Evolutionary conservation across 2,329 filamentous ascomycete species (phyloP), one percentile per base, ranked within the genome.

Genomic region (Penicillium thymicola): DNA sequence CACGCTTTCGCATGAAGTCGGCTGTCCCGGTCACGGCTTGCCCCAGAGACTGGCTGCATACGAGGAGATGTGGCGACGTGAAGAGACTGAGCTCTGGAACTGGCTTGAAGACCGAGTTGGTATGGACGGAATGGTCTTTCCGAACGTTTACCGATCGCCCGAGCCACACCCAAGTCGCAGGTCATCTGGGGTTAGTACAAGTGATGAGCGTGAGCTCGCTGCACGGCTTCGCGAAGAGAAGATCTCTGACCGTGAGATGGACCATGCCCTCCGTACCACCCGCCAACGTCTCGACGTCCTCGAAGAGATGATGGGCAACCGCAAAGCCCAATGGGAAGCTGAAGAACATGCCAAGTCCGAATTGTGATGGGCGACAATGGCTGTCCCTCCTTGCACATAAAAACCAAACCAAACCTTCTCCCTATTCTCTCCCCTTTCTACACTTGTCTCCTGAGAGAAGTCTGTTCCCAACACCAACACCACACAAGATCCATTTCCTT

Each of bases 81-180:
- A 97, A 72, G 92, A 97, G 71, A 90, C 85, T 62, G 90, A 94
- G 66, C 78, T 97, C 10, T 97, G 92, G 92, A 87, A 90, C 56
- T 97, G 92, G 92, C 78, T 97, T 5, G 92, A 97, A 72, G 90
- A 96, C 66, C 83, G 92, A 18, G 87, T 91, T 2, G 89, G 90
- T 2, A 78, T 94, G 70, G 88, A 91, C 54, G 78, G 79, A 4
- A 69, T 78, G 46, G 66, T 72, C 16, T 72, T 78, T 42, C 73
- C 75, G 16, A 68, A 65, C 3, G 62, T 64, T 25, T 67, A 71
- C 40, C 60, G 60, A 34, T 60, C 64, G n/a, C 54, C 64, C 9
- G 66, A 70, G n/a, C 59, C 78, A 75, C 58, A 51, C 44, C 58
- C 34, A 54, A 67, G 46, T 52, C 79, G 78, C 57, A 75, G 82